Base-by-base conservation (phyloP, 1,139 yeast genomes). In the Nakaseomyces sp. region DNA sequence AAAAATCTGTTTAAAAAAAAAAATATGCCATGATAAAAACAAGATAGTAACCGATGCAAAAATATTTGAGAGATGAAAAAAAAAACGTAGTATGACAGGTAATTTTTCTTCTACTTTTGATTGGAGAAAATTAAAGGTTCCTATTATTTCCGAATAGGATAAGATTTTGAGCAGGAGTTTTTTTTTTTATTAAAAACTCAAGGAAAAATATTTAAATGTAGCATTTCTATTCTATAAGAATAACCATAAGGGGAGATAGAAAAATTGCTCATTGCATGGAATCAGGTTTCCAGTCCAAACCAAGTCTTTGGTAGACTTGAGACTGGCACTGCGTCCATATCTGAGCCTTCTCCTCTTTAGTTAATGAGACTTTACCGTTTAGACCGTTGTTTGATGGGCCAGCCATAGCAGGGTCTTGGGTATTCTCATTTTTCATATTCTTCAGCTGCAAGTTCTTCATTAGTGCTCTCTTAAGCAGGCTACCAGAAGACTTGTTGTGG, bases 251-350 rank as follows among this genome's bases (percentile, higher is more conserved):
- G 24, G 3, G 9, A 22, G 6, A 22, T 7, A 30, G 9, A 26
- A 10, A 26, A 26, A n/a, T 15, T 4, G 18, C 18, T 22, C n/a
- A 37, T 12, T 19, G 35, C 33, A 37, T 40, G n/a, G 20, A 65
- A 52, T 76, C 81, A 1, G 81, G 79, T 38, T 69, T 69, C 81
- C 82, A 77, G 56, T 76, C 77, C 33, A 77, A 61, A 0, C 79
- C 80, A 40, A 79, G 56, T 42, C 79, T 65, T 40, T 66, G 66
- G 56, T 79, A 79, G 30, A 80, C 76, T 41, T 67, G 67, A 12
- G 71, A 58, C 59, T 80, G 86, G 24, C 79, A 79, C 37, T 72
- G 74, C 19, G 72, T 71, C 86, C 86, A 80, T 20, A 79, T 61
- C 41, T 62, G 59, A 42, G 73, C 71, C 58, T 77, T 78, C 52